phyloP scores from a whole-genome alignment of 2,329 filamentous ascomycete genomes.

The Clarireedia homoeocarpa region DNA sequence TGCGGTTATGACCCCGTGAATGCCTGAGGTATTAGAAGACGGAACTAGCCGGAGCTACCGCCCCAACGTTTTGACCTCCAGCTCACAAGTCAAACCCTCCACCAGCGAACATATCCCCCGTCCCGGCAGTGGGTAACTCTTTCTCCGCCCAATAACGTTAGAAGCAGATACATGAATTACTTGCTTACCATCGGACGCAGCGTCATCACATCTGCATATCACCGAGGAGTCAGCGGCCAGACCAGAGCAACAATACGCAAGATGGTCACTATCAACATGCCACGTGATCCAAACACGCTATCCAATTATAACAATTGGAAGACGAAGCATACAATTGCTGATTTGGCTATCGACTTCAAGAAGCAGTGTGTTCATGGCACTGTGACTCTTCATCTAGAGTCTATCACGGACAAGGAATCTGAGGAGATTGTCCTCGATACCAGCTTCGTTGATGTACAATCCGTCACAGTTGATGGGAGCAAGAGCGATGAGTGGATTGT shows the following conservation, averaged over 20 bases:
- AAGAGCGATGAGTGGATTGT: constrained; percentile 55
- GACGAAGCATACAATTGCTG: constrained; percentile 74
- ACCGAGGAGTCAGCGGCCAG: constrained; percentile 6
- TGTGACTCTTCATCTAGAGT: constrained; percentile 69
- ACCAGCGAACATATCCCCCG: neutral
- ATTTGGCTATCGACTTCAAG: constrained; percentile 78
- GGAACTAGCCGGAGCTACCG: too few species aligned
- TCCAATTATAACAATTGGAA: constrained; percentile 87
- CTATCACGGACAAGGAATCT: constrained; percentile 63
- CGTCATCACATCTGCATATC: constrained; percentile 14
- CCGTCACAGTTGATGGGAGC: constrained; percentile 61
- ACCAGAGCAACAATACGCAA: constrained; percentile 15
- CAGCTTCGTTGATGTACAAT: constrained; percentile 68
- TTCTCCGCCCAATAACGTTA: neutral
- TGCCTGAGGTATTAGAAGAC: too few species aligned
- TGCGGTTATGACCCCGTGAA: too few species aligned
- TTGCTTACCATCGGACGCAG: constrained; percentile 14
- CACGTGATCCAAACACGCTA: constrained; percentile 78
- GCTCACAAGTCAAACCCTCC: neutral
- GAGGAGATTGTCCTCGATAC: constrained; percentile 81
- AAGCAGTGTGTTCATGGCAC: constrained; percentile 68
- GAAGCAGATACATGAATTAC: constrained; percentile 6
- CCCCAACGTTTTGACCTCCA: too few species aligned
- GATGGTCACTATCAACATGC: constrained; percentile 16
- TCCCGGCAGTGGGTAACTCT: neutral